Evolutionary conservation across 169 alveolate genomes (phyloP).

Genomic region (Eimeria nieschulzi): DNA sequence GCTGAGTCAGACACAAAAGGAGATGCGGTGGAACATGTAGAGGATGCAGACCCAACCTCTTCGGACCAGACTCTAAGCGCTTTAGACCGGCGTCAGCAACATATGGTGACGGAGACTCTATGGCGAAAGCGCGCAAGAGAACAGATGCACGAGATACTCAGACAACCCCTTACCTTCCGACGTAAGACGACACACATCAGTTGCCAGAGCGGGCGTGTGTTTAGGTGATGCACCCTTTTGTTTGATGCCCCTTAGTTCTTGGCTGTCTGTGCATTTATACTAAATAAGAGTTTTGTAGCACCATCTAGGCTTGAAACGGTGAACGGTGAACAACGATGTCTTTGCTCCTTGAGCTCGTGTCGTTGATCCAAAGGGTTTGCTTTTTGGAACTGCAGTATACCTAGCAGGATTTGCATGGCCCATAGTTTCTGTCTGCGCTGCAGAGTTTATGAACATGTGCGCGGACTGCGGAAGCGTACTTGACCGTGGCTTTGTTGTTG

Average conservation of each 20-base stretch:
- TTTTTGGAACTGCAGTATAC: no score
- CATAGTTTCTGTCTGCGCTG: not conserved
- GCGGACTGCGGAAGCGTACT: constrained; percentile 38
- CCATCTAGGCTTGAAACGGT: no score
- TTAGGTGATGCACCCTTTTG: no score
- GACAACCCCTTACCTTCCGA: constrained; percentile 7
- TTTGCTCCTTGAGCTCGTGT: no score
- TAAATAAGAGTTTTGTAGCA: no score
- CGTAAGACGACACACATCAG: not conserved
- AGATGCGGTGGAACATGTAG: not conserved
- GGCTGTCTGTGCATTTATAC: no score
- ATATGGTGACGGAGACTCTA: not conserved
- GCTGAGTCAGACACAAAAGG: not conserved
- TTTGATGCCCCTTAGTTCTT: no score
- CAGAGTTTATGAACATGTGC: constrained; percentile 25
- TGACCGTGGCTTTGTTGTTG: constrained; percentile 17
- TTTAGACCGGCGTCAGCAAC: not conserved
- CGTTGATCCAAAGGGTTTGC: no score
- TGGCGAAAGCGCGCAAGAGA: constrained; percentile 25
- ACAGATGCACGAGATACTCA: constrained; percentile 2
- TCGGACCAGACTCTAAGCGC: not conserved
- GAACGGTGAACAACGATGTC: no score
- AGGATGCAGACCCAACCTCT: not conserved
- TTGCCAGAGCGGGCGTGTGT: no score
- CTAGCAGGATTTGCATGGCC: not conserved